These are phyloP conservation scores for Picocystis salinarum DNA, from an alignment of 139 green algal species.

Conservation along the genomic window DNA sequence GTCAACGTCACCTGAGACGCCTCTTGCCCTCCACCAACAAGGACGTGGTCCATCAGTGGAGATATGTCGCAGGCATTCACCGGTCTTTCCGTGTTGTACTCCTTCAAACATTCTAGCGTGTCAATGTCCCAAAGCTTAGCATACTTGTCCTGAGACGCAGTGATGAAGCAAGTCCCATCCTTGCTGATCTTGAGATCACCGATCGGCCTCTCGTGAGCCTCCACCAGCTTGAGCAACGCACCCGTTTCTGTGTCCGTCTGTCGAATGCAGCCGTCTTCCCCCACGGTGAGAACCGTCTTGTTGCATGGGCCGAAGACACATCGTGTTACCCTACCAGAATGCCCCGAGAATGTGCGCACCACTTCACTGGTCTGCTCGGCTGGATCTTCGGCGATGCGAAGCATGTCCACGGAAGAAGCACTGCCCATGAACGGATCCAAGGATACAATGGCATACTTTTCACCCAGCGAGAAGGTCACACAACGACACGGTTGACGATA, in stretches of 20 bases:
- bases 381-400: constrained; percentile 37
- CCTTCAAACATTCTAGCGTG: constrained; percentile 75
- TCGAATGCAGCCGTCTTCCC: constrained; percentile 64
- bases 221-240: constrained; percentile 22
- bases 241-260: constrained; percentile 27
- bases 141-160: constrained; percentile 75
- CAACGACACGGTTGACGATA: constrained; percentile 62
- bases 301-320: constrained; percentile 41
- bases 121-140: constrained; percentile 39
- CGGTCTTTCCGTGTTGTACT: constrained; percentile 66
- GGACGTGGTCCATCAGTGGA: constrained; percentile 78
- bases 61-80: constrained; percentile 80
- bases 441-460: constrained; percentile 58
- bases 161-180: constrained; percentile 85
- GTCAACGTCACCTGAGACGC: constrained; percentile 74
- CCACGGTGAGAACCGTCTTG: constrained; percentile 49
- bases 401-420: constrained; percentile 24
- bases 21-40: constrained; percentile 83
- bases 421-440: constrained; percentile 77
- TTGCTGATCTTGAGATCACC: constrained; percentile 42
- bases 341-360: constrained; percentile 16
- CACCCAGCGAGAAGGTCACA: constrained; percentile 48
- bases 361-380: constrained; percentile 15
- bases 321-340: background rate
- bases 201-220: constrained; percentile 71